Base-by-base conservation (phyloP, 257 asterid species). In the Primulina eburnea region DNA sequence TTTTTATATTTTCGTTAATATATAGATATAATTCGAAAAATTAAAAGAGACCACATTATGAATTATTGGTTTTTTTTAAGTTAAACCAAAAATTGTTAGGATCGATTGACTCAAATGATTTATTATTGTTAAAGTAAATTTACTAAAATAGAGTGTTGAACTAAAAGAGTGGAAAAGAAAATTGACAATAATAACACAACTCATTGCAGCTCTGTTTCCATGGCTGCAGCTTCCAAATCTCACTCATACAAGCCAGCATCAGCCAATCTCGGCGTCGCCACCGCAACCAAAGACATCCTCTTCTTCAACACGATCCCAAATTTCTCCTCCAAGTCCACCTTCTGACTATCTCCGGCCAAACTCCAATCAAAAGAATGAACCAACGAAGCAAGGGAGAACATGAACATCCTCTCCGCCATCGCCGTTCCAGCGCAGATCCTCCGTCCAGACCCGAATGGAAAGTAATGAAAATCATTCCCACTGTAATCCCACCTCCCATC, bases 371-470 rank as follows among this genome's bases (percentile, higher is more conserved):
- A 70, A n/a, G 20, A 70, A 40, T 70, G 74, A 8, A 70, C 12
- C 14, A 70, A 35, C 30, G 74, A 70, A 21, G 68, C 74, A 28
- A 60, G 62, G 7, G 68, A 70, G 50, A 60, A 60, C 68, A 70
- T 70, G 59, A 70, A 60, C 74, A 59, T 60, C 62, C 68, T 60
- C 68, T 70, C 74, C n/a, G 60, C 68, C 74, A 70, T 70, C 26
- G 67, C 56, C 35, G 33, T 32, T 4, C 73, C 73, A 10, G 73
- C 73, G 28, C 73, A 70, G 37, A 60, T 70, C 52, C 74, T 70
- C 60, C 74, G 32, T 9, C 74, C 74, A 2, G 68, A 70, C 35
- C 74, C 74, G 24, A 70, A 70, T 18, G 74, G 74, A 8, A 70
- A 37, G 32, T 70, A 70, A 8, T 28, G 37, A 57, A 70, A 62